Conservation (phyloP, 306 rosid species). For the Delonix regia region DNA sequence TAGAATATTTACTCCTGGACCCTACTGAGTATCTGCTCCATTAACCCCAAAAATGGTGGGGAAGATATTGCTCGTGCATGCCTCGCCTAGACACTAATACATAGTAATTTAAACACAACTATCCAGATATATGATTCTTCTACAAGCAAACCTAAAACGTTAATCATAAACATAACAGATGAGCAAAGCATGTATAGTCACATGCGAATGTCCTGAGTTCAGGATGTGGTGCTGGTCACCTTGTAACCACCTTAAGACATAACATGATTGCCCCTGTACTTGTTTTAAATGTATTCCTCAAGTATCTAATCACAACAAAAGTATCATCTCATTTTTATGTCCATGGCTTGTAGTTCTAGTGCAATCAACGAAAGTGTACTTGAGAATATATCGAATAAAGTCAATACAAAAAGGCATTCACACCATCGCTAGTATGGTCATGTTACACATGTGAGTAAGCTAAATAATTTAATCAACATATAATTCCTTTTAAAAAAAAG, state of each 20-base stretch:
- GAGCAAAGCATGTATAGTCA: constrained; percentile 1
- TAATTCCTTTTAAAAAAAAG: not conserved
- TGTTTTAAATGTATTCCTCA: not conserved
- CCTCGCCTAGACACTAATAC: not conserved
- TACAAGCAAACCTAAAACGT: not conserved
- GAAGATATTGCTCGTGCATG: not conserved
- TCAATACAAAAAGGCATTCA: not conserved
- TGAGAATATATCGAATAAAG: not conserved
- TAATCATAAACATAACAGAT: not conserved
- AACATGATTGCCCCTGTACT: not conserved
- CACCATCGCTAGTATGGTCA: constrained; percentile 24
- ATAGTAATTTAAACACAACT: not conserved
- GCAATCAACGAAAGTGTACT: constrained; percentile 17
- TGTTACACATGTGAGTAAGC: constrained; percentile 5
- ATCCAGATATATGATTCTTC: not conserved
- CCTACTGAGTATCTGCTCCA: not conserved
- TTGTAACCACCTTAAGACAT: not conserved
- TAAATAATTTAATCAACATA: constrained; percentile 22
- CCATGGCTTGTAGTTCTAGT: not conserved
- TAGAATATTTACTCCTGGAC: not conserved
- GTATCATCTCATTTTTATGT: not conserved
- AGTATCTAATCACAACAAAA: constrained; percentile 1
- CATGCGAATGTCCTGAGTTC: not conserved
- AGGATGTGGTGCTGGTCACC: not conserved
- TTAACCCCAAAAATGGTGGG: not conserved